Evolutionary conservation across 106 monocot genomes (phyloP).

Genomic region (Acanthochlamys bracteata): DNA sequence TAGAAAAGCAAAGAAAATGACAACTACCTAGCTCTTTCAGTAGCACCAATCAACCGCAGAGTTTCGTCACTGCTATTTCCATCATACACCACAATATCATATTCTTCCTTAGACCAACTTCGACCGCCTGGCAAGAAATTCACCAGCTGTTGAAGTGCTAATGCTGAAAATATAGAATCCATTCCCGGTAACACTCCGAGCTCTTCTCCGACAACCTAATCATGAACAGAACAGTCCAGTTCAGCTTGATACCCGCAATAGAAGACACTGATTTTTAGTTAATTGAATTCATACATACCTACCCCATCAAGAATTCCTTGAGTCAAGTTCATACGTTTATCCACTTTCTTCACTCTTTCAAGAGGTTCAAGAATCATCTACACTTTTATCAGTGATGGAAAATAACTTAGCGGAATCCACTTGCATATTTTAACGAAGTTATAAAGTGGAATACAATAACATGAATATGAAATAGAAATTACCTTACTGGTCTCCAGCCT

Average conservation of each 20-base stretch:
- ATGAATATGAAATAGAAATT: background rate
- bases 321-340: constrained; percentile 68
- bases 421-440: background rate
- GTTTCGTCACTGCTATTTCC: constrained; percentile 77
- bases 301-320: constrained; percentile 94
- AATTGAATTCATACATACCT: constrained; percentile 21
- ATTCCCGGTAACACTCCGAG: constrained; percentile 90
- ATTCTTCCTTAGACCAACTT: constrained; percentile 22
- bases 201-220: constrained; percentile 90
- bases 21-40: constrained; percentile 71
- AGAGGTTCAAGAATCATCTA: constrained; percentile 92
- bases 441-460: constrained; percentile 2
- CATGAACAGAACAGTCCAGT: constrained; percentile 1
- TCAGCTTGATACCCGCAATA: too few relatives aligned
- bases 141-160: constrained; percentile 57
- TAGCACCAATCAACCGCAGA: constrained; percentile 63
- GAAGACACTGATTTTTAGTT: background rate
- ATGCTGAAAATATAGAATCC: constrained; percentile 77
- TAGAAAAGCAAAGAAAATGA: background rate
- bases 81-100: constrained; percentile 77
- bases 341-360: constrained; percentile 78
- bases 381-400: constrained; percentile 11
- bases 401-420: background rate
- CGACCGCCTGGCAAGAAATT: constrained; percentile 48
- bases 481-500: constrained; percentile 85